Base-by-base conservation (phyloP, 768 basidiomycete genomes). In the Lyophyllum decastes region DNA sequence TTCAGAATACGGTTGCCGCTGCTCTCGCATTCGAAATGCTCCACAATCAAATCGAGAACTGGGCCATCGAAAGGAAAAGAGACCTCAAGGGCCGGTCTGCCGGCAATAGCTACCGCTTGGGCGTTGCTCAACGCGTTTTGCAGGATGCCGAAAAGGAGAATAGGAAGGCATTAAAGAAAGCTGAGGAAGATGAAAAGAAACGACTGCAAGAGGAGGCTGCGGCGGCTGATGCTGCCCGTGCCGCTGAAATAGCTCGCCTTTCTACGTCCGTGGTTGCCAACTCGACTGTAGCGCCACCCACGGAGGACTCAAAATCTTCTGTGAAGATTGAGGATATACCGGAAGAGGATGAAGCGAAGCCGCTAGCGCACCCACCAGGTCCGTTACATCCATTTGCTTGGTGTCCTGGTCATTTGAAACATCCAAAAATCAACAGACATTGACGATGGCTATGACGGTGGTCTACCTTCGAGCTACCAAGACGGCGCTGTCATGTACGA, bases 11-110 rank as follows among this genome's bases (percentile, higher is more conserved):
- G 8, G 57, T 53, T 11, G 57, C 51, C 19, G 57, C 52, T 17
- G 51, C 57, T 11, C 40, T 53, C 26, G 45, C 52, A 10, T 58
- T 58, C 21, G 57, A 54, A n/a, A 58, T 58, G 52, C 27, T 58
- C 10, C 47, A 58, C 25, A 54, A 58, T 43, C 57, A 58, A 30
- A 48, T 53, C 21, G 57, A 58, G 21, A 8, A 35, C 1, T 58
- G 57, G 52, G 51, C 52, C 24, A 1, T 22, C 6, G 57, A 58
- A 21, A 26, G 41, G 16, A 53, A 54, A 12, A 14, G 19, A 14
- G 46, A 54, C 38, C 47, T 58, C 3, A 53, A 53, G 41, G 57
- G 57, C 11, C 52, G 25, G 24, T 11, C 45, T 21, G 49, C 56
- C 0, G 52, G 46, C 16, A 58, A 33, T 34, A 58, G 46, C 7